Percentiles rank a stretch among this genome's conserved stretches.
Conservation (phyloP, 2,329 filamentous ascomycete species). For the Rachicladosporium sp. region DNA sequence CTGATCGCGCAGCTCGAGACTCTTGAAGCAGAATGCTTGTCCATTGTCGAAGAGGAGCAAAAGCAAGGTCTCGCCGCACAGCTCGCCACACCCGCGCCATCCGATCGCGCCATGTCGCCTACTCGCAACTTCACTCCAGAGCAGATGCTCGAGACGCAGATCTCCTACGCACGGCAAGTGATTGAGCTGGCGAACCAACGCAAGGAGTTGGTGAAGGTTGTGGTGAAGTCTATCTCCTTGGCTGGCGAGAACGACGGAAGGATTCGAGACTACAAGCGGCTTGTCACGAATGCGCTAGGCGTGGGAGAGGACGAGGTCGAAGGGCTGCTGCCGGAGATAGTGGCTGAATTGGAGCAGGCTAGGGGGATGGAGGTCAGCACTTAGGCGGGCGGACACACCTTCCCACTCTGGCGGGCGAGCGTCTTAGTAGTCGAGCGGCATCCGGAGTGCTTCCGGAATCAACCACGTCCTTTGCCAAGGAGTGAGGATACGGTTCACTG, state of each 20-base stretch:
- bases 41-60: slow-evolving; percentile 34
- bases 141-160: slow-evolving; percentile 40
- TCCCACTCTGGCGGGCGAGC: too few species aligned
- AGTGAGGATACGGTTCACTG: too few species aligned
- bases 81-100: slow-evolving; percentile 8
- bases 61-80: slow-evolving; percentile 19
- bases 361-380: slow-evolving; percentile 9
- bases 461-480: too few species aligned
- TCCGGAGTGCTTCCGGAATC: too few species aligned
- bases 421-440: too few species aligned
- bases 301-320: slow-evolving; percentile 59
- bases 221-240: slow-evolving; percentile 54
- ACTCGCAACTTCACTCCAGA: slow-evolving; percentile 28
- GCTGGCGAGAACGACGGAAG: slow-evolving; percentile 52
- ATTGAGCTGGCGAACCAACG: slow-evolving; percentile 47
- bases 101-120: slow-evolving; percentile 29
- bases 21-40: slow-evolving; percentile 30
- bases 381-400: too few species aligned
- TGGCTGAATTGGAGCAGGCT: slow-evolving; percentile 32
- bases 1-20: slow-evolving; percentile 22
- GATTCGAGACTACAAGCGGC: slow-evolving; percentile 44
- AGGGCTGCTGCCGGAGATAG: slow-evolving; percentile 41
- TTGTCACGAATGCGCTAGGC: slow-evolving; percentile 57
- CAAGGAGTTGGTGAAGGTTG: slow-evolving; percentile 50
- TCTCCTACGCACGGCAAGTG: slow-evolving; percentile 47